Conservation (phyloP, 768 basidiomycete species). For the Russula earlei region DNA sequence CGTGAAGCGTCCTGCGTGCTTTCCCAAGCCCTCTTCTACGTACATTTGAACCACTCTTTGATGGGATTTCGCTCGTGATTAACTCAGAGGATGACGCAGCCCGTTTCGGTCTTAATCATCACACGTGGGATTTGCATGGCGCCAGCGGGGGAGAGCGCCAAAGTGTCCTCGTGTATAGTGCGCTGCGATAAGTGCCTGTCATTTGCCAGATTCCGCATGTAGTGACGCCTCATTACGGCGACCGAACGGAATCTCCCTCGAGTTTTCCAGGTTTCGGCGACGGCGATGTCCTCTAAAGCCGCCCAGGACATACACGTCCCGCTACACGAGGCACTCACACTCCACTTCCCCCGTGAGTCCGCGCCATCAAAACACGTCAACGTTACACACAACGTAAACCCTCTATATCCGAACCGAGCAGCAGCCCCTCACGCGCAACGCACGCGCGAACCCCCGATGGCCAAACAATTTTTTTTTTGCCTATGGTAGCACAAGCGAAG, state of each 20-base stretch:
- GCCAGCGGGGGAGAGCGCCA: neutral
- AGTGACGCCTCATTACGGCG: neutral
- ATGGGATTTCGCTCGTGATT: neutral
- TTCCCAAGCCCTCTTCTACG: slow-evolving; percentile 1
- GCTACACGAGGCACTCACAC: slow-evolving; percentile 1
- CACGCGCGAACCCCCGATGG: no score
- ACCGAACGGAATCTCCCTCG: slow-evolving; percentile 1
- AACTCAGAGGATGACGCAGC: slow-evolving; percentile 4
- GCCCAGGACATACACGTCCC: neutral
- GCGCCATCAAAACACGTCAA: neutral
- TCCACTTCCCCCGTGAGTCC: neutral
- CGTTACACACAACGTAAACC: slow-evolving; percentile 9
- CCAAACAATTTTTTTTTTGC: no score
- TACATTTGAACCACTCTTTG: neutral
- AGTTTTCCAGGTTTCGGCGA: slow-evolving; percentile 3
- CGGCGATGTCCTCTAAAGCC: slow-evolving; percentile 3
- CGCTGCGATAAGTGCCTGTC: neutral
- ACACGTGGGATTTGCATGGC: slow-evolving; percentile 16
- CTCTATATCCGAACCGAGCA: slow-evolving; percentile 3
- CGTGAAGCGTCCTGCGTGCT: neutral
- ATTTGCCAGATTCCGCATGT: slow-evolving; percentile 1
- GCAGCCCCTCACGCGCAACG: neutral
- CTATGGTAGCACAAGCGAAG: no score
- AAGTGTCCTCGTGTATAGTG: neutral
- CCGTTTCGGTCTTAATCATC: slow-evolving; percentile 6